Conservation (phyloP, 2,329 filamentous ascomycete genomes). For the Madurella fahalii region DNA sequence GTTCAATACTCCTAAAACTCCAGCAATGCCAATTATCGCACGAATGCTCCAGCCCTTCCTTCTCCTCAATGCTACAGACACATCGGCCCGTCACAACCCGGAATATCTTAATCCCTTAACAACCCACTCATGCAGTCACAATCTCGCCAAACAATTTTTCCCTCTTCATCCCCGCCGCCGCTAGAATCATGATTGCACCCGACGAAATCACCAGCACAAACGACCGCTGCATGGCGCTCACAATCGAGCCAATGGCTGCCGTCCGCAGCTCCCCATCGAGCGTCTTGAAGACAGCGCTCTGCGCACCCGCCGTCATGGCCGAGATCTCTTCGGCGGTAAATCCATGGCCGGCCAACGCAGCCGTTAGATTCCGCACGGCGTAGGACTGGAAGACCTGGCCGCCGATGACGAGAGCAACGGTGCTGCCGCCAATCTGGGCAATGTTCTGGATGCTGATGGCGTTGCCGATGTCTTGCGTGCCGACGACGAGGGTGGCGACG, state of each 20-base stretch:
- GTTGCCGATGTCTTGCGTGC: too few relatives aligned
- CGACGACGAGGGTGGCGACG: conserved; percentile 26
- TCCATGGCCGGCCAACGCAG: conserved; percentile 27
- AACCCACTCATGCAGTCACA: too few relatives aligned
- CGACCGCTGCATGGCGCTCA: conserved; percentile 30
- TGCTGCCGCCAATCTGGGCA: conserved; percentile 26
- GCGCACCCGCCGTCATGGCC: conserved; percentile 31
- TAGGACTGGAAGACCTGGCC: conserved; percentile 33
- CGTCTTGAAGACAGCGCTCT: conserved; percentile 30
- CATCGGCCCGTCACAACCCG: too few relatives aligned
- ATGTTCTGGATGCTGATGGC: conserved; percentile 30
- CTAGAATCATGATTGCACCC: too few relatives aligned
- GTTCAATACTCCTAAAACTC: too few relatives aligned
- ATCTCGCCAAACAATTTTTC: too few relatives aligned
- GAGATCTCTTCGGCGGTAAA: conserved; percentile 29
- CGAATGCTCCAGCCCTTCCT: too few relatives aligned
- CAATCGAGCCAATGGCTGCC: conserved; percentile 32
- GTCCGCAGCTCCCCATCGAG: conserved; percentile 26
- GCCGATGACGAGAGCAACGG: conserved; percentile 27
- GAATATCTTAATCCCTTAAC: too few relatives aligned
- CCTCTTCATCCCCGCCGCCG: too few relatives aligned
- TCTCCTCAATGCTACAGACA: too few relatives aligned
- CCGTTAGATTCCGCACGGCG: conserved; percentile 21
- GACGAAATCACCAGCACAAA: too few relatives aligned
- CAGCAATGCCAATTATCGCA: too few relatives aligned